A percentile compares a stretch with the other conserved stretches of the same genome.
Evolutionary conservation across 352 stramenopile species (phyloP).

Genomic region (Phytopythium litorale): DNA sequence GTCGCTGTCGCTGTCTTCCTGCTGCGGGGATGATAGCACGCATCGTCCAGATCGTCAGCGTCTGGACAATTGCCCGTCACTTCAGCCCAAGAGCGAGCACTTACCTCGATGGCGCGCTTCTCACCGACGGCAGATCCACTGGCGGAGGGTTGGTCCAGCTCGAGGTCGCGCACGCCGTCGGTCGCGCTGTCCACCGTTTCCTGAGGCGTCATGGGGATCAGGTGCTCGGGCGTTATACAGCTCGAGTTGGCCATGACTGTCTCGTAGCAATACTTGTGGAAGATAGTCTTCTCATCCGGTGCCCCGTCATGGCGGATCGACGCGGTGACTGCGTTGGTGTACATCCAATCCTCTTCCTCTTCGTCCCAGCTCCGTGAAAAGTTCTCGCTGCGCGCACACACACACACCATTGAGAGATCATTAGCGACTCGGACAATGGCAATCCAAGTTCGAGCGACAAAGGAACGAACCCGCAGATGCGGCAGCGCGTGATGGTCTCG

Average conservation of each 20-base stretch:
- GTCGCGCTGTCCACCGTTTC: slow-evolving; percentile 21
- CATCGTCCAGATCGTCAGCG: not conserved
- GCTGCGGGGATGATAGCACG: slow-evolving; percentile 12
- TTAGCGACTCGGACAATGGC: not conserved
- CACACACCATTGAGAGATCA: not conserved
- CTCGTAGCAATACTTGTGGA: slow-evolving; percentile 90
- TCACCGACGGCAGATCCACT: slow-evolving; percentile 12
- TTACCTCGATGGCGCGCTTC: slow-evolving; percentile 57
- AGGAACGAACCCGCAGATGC: slow-evolving; percentile 67
- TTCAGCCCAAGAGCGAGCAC: slow-evolving; percentile 20
- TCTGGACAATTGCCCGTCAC: slow-evolving; percentile 9
- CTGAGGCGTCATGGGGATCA: slow-evolving; percentile 54
- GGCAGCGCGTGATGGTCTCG: slow-evolving; percentile 72
- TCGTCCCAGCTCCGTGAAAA: slow-evolving; percentile 85
- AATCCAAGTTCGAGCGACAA: not conserved
- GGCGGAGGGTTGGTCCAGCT: not conserved
- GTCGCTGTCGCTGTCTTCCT: slow-evolving; percentile 65
- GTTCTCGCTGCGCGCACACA: slow-evolving; percentile 40
- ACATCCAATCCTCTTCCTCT: slow-evolving; percentile 90
- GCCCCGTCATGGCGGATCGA: slow-evolving; percentile 55
- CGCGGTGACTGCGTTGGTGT: slow-evolving; percentile 81
- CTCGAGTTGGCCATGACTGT: slow-evolving; percentile 81
- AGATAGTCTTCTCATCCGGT: slow-evolving; percentile 56
- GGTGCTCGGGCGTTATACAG: slow-evolving; percentile 64
- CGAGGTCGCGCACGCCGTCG: slow-evolving; percentile 6